Conservation (phyloP, 2,329 filamentous ascomycete species). For the Coniella vitis region DNA sequence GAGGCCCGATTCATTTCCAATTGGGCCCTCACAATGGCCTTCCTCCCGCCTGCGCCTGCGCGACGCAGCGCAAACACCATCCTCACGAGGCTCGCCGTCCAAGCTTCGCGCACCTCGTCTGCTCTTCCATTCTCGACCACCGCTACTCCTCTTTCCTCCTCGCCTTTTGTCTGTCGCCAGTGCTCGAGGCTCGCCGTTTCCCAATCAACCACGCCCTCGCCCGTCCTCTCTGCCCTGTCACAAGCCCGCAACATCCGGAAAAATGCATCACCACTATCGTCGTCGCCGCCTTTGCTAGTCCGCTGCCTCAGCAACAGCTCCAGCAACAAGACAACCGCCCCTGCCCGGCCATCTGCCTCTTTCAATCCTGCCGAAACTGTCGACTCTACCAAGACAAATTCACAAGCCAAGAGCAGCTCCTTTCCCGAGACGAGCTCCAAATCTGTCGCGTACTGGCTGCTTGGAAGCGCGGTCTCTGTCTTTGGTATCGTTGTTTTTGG, state of each 20-base stretch:
- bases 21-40: constrained; percentile 6
- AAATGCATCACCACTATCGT: not conserved
- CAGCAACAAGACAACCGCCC: constrained; percentile 10
- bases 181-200: constrained; percentile 25
- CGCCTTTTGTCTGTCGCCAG: constrained; percentile 40
- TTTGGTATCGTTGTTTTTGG: constrained; percentile 97
- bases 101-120: constrained; percentile 3
- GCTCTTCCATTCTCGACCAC: constrained; percentile 6
- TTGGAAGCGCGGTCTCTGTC: constrained; percentile 85
- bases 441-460: constrained; percentile 81
- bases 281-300: not conserved
- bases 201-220: not conserved
- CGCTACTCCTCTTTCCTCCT: constrained; percentile 6
- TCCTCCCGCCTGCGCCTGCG: constrained; percentile 11
- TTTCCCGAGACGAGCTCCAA: constrained; percentile 63
- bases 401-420: constrained; percentile 24
- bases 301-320: constrained; percentile 9
- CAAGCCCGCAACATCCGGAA: not conserved
- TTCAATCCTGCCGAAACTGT: not conserved
- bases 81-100: constrained; percentile 11
- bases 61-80: constrained; percentile 3
- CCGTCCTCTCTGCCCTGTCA: constrained; percentile 1
- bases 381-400: not conserved
- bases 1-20: not conserved
- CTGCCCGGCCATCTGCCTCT: not conserved